Percentiles rank a stretch among this genome's conserved stretches.
Conservation (phyloP, 2,329 filamentous ascomycete genomes). For the Pyricularia sp. region DNA sequence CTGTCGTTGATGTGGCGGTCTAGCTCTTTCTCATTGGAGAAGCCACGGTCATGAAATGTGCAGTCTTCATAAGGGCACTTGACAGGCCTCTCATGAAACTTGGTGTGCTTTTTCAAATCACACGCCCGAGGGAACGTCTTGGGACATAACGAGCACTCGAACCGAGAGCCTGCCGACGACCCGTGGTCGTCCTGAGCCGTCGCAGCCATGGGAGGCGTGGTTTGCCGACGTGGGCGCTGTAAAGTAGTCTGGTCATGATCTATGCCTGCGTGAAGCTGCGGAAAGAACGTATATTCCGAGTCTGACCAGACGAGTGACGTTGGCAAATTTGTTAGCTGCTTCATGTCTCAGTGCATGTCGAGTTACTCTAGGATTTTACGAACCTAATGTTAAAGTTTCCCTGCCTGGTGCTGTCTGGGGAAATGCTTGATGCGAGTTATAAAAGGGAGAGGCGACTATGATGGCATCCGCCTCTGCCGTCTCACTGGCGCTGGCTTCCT, state of each 20-base stretch:
- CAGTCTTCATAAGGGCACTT: constrained; percentile 55
- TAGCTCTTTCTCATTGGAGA: constrained; percentile 68
- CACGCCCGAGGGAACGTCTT: constrained; percentile 17
- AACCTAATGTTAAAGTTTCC: neutral
- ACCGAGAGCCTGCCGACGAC: neutral
- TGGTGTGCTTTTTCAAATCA: constrained; percentile 53
- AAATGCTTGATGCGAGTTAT: neutral
- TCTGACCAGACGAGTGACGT: neutral
- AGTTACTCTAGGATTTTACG: neutral
- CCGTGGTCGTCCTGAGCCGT: neutral
- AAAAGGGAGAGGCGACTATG: neutral
- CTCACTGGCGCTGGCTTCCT: neutral
- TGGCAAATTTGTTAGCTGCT: neutral
- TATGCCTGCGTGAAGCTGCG: neutral
- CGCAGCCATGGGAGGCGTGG: neutral
- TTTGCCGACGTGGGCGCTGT: neutral
- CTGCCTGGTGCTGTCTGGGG: neutral
- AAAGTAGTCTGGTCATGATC: constrained; percentile 10
- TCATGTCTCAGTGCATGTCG: neutral
- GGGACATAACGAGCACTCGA: constrained; percentile 10
- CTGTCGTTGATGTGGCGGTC: constrained; percentile 69
- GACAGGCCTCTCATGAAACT: constrained; percentile 65
- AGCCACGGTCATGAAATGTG: constrained; percentile 57
- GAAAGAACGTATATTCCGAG: neutral
- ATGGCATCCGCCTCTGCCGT: neutral